Conservation (phyloP, 495 filamentous ascomycete genomes). For the Saxophila tyrrhenica region DNA sequence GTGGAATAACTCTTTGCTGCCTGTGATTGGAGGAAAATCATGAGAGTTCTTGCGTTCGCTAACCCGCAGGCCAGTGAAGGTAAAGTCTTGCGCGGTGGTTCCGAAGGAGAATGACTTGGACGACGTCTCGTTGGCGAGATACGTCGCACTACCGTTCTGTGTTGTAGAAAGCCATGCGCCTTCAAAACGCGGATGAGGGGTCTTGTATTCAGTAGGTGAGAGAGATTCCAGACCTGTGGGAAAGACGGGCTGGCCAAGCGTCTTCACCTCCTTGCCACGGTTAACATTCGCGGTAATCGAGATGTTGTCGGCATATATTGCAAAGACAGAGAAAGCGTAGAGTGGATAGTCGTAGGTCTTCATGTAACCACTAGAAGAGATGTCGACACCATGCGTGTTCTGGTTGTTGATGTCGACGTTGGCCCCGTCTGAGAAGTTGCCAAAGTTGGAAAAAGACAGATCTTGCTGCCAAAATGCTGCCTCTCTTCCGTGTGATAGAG, state of each 20-base stretch:
- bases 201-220: not conserved
- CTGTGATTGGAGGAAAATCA: not conserved
- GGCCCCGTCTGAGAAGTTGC: conserved; percentile 46
- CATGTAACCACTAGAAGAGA: conserved; percentile 34
- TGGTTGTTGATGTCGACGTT: conserved; percentile 53
- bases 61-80: conserved; percentile 29
- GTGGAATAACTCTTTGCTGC: conserved; percentile 30
- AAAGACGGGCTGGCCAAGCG: conserved; percentile 48
- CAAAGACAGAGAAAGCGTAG: conserved; percentile 43
- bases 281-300: conserved; percentile 48
- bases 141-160: conserved; percentile 46
- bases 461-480: conserved; percentile 51
- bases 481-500: conserved; percentile 32
- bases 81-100: conserved; percentile 43
- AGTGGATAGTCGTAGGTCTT: conserved; percentile 54
- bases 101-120: conserved; percentile 41
- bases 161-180: conserved; percentile 39
- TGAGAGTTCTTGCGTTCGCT: conserved; percentile 2
- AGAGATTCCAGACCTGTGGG: conserved; percentile 43
- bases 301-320: conserved; percentile 35
- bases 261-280: conserved; percentile 46
- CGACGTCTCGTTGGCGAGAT: conserved; percentile 36
- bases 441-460: conserved; percentile 40
- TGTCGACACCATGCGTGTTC: conserved; percentile 46
- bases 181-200: conserved; percentile 20